Evolutionary conservation across 164 flowering plant species (phyloP).

Genomic region (Brasenia schreberi): DNA sequence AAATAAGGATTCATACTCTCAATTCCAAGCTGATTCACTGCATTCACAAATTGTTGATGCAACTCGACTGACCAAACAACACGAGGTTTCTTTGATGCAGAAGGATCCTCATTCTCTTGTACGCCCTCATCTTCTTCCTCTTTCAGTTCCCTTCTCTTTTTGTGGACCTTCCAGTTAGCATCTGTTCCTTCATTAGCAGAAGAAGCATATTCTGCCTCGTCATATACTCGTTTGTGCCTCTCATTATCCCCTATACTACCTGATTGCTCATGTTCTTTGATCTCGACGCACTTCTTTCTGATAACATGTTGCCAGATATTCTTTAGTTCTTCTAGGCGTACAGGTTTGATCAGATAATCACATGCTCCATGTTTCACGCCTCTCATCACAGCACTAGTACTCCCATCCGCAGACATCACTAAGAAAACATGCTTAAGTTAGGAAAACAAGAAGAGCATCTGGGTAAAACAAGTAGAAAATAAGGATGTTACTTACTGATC

Average conservation of each 20-base stretch:
- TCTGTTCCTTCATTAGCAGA: conserved; percentile 54
- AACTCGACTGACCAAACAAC: conserved; percentile 92
- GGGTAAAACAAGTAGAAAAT: neutral
- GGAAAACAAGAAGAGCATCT: conserved; percentile 1
- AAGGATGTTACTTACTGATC: conserved; percentile 53
- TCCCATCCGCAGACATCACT: conserved; percentile 91
- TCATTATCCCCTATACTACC: conserved; percentile 51
- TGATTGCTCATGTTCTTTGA: conserved; percentile 44
- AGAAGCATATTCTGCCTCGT: conserved; percentile 49
- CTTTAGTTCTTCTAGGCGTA: conserved; percentile 61
- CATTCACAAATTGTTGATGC: conserved; percentile 82
- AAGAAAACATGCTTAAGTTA: conserved; percentile 5
- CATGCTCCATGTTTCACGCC: conserved; percentile 86
- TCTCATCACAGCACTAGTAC: conserved; percentile 53
- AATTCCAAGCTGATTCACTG: conserved; percentile 87
- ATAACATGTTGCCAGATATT: conserved; percentile 93
- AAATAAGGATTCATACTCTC: conserved; percentile 52
- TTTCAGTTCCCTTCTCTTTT: conserved; percentile 41
- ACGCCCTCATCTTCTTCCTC: conserved; percentile 66
- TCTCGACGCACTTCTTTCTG: conserved; percentile 48
- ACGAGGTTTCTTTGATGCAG: conserved; percentile 72
- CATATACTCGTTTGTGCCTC: conserved; percentile 25
- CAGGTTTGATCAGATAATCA: conserved; percentile 84
- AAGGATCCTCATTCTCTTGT: conserved; percentile 47
- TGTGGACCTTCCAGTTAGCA: conserved; percentile 33